Conservation (phyloP, 2,329 filamentous ascomycete genomes). For the Trichoderma semiorbis region DNA sequence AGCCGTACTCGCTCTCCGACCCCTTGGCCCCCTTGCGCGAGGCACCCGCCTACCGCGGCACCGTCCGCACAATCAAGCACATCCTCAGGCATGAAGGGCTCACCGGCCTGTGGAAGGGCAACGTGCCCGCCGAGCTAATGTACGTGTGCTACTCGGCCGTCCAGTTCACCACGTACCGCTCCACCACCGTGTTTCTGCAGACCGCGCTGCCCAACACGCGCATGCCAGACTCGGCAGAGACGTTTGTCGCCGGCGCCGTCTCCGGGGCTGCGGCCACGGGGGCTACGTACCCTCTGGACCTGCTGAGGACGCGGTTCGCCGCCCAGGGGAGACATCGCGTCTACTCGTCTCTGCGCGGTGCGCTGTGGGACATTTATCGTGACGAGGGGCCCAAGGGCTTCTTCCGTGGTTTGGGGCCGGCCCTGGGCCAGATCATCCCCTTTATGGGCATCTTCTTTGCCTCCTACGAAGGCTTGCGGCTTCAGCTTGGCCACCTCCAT, state of each 20-base stretch:
- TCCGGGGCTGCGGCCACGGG: slow-evolving; percentile 82
- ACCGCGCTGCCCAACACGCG: slow-evolving; percentile 37
- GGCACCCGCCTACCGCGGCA: slow-evolving; percentile 65
- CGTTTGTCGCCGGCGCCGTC: slow-evolving; percentile 77
- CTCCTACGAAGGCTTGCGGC: slow-evolving; percentile 73
- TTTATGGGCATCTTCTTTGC: slow-evolving; percentile 98
- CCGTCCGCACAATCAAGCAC: slow-evolving; percentile 67
- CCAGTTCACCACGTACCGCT: slow-evolving; percentile 88
- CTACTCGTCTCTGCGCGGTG: slow-evolving; percentile 68
- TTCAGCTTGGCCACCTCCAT: slow-evolving; percentile 52
- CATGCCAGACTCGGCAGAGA: slow-evolving; percentile 66
- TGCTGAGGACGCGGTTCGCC: slow-evolving; percentile 92
- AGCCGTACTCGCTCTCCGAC: slow-evolving; percentile 78
- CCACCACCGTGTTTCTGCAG: slow-evolving; percentile 64
- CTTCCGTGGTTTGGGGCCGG: slow-evolving; percentile 81
- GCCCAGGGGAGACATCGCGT: slow-evolving; percentile 79
- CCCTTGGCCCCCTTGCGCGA: slow-evolving; percentile 58
- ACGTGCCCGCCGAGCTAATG: slow-evolving; percentile 89
- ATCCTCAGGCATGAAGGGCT: slow-evolving; percentile 81
- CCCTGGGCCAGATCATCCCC: slow-evolving; percentile 82
- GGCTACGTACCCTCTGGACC: slow-evolving; percentile 85
- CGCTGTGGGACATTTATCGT: slow-evolving; percentile 67
- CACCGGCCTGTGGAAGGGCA: slow-evolving; percentile 92
- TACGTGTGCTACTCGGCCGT: slow-evolving; percentile 87
- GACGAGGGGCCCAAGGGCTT: slow-evolving; percentile 77